phyloP scores from a whole-genome alignment of 2,329 filamentous ascomycete species.

The Colletotrichum shisoi region DNA sequence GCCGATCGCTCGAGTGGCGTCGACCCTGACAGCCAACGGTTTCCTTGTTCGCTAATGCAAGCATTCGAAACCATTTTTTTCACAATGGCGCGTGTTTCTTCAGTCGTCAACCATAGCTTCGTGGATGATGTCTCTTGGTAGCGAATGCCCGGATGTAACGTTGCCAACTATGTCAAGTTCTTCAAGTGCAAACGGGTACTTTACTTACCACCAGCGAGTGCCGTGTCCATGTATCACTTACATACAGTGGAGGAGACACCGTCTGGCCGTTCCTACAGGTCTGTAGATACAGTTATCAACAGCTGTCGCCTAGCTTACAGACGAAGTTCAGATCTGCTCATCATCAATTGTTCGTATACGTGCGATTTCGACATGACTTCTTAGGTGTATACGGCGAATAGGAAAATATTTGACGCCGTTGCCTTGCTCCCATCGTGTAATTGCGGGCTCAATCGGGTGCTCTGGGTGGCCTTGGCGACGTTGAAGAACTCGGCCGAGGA shows the following conservation, averaged over 20 bases:
- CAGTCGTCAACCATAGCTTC: background rate
- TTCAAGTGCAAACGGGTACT: background rate
- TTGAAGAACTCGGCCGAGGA: slow-evolving; percentile 59
- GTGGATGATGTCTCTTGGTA: background rate
- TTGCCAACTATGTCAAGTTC: background rate
- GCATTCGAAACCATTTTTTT: slow-evolving; percentile 11
- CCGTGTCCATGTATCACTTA: slow-evolving; percentile 37
- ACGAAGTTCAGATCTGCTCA: slow-evolving; percentile 59
- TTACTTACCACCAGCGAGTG: background rate
- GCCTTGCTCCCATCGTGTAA: slow-evolving; percentile 57
- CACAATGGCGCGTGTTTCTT: slow-evolving; percentile 15
- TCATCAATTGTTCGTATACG: slow-evolving; percentile 31
- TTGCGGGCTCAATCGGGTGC: slow-evolving; percentile 57
- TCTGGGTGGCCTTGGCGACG: slow-evolving; percentile 59
- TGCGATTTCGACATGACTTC: slow-evolving; percentile 19
- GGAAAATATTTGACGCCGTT: slow-evolving; percentile 62
- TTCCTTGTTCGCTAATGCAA: slow-evolving; percentile 20
- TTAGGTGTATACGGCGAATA: slow-evolving; percentile 50
- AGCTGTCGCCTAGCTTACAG: slow-evolving; percentile 54
- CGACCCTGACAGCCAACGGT: slow-evolving; percentile 20
- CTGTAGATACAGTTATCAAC: slow-evolving; percentile 62
- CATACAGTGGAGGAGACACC: slow-evolving; percentile 58
- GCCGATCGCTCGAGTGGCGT: slow-evolving; percentile 3
- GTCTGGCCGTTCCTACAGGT: slow-evolving; percentile 65
- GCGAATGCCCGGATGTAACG: slow-evolving; percentile 31